A percentile compares a stretch with the other conserved stretches of the same genome.
Conservation (phyloP, 305 asterid genomes). For the Withania somnifera region DNA sequence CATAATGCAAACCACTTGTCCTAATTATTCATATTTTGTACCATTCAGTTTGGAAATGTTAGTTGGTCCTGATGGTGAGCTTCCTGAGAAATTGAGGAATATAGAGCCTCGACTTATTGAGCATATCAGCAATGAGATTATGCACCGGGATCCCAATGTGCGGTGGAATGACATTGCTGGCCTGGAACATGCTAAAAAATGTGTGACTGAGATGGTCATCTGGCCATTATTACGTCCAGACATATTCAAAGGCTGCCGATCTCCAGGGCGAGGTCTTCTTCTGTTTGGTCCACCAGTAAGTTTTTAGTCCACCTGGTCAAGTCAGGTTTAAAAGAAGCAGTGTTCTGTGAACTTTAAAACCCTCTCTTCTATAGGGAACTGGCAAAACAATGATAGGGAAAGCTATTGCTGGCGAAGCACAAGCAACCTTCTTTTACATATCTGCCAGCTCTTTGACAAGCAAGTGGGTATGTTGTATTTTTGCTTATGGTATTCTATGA, state of each 20-base stretch:
- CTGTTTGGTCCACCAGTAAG: slow-evolving; percentile 99
- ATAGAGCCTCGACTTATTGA: slow-evolving; percentile 89
- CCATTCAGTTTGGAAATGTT: slow-evolving; percentile 70
- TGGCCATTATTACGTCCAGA: slow-evolving; percentile 97
- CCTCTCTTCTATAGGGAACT: slow-evolving; percentile 62
- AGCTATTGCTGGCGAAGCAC: slow-evolving; percentile 99
- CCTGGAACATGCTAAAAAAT: slow-evolving; percentile 94
- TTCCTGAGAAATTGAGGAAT: slow-evolving; percentile 91
- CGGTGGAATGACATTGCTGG: slow-evolving; percentile 99
- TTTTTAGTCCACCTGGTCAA: slow-evolving; percentile 3
- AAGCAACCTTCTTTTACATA: slow-evolving; percentile 96
- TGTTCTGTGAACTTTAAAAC: slow-evolving; percentile 12
- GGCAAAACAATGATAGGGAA: slow-evolving; percentile 99
- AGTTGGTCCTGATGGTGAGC: slow-evolving; percentile 93
- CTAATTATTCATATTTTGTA: slow-evolving; percentile 6
- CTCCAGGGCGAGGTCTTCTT: slow-evolving; percentile 99
- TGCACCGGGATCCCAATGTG: slow-evolving; percentile 97
- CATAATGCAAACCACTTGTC: not conserved
- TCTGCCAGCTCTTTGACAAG: slow-evolving; percentile 98
- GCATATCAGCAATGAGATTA: slow-evolving; percentile 95
- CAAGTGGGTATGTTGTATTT: slow-evolving; percentile 66
- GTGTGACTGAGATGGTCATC: slow-evolving; percentile 98
- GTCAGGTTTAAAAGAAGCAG: not conserved
- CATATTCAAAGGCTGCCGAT: slow-evolving; percentile 93
- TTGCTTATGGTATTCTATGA: not conserved